phyloP scores from a whole-genome alignment of 345 rosid genomes.

The Salix caprea region DNA sequence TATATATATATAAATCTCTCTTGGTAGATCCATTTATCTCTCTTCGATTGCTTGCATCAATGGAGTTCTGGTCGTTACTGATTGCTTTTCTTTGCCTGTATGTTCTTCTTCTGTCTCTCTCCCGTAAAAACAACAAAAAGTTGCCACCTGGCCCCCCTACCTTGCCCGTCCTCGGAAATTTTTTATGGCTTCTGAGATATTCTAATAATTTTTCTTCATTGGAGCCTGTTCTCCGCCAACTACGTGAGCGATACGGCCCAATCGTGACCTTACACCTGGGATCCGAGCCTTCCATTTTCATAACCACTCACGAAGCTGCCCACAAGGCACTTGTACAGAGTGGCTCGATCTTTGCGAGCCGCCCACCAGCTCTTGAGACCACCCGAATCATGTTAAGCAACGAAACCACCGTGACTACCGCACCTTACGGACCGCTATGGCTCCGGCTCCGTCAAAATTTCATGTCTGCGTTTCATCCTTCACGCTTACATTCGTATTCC shows the following conservation, averaged over 20 bases:
- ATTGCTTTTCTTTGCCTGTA: not conserved
- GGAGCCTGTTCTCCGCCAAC: slow-evolving; percentile 12
- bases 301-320: slow-evolving; percentile 11
- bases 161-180: slow-evolving; percentile 5
- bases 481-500: slow-evolving; percentile 4
- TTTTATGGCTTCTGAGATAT: slow-evolving; percentile 1
- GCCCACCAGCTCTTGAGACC: slow-evolving; percentile 7
- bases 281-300: slow-evolving; percentile 17
- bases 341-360: slow-evolving; percentile 8
- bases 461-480: not conserved
- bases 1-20: not conserved
- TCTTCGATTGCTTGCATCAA: not conserved
- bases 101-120: not conserved
- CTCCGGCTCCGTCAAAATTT: not conserved
- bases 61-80: slow-evolving; percentile 2
- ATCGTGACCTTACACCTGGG: slow-evolving; percentile 9
- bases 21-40: not conserved
- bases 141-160: slow-evolving; percentile 6
- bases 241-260: slow-evolving; percentile 10
- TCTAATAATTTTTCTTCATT: slow-evolving; percentile 8
- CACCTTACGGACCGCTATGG: slow-evolving; percentile 8
- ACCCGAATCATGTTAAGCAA: not conserved
- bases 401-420: not conserved
- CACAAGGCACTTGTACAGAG: not conserved
- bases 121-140: not conserved